phyloP scores from a whole-genome alignment of 2,329 filamentous ascomycete genomes.

The Ophiognomonia clavigignenti-juglandacearum region DNA sequence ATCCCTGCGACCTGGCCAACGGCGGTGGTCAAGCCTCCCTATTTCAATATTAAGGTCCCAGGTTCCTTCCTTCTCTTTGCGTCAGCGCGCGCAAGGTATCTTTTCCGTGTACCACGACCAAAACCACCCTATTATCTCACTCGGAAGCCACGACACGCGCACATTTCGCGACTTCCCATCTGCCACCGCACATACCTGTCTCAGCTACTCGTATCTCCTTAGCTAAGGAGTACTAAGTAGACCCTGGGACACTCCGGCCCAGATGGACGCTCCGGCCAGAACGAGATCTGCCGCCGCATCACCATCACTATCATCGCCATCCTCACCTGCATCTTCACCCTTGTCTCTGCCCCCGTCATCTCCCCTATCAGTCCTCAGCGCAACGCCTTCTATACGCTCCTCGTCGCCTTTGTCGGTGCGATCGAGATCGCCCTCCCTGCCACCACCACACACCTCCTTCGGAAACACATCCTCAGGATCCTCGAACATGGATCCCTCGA shows the following conservation, averaged over 20 bases:
- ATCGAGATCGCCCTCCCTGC: conserved; percentile 47
- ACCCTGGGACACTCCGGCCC: no score
- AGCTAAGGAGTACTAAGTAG: no score
- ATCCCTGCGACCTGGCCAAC: neutral
- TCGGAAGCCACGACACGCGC: conserved; percentile 6
- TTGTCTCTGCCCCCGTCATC: conserved; percentile 52
- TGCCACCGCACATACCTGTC: neutral
- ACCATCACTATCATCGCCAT: no score
- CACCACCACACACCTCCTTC: conserved; percentile 23
- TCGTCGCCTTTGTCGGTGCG: conserved; percentile 53
- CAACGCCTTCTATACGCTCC: conserved; percentile 38
- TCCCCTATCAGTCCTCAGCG: conserved; percentile 50
- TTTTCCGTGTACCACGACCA: no score
- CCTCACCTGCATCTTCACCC: no score
- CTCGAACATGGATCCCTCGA: conserved; percentile 30
- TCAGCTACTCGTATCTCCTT: no score
- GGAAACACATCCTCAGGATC: conserved; percentile 21
- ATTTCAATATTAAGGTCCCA: neutral
- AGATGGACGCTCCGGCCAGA: conserved; percentile 9
- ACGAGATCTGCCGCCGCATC: no score
- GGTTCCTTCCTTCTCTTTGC: conserved; percentile 1
- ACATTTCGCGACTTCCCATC: neutral
- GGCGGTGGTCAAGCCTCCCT: neutral
- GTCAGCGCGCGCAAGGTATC: neutral
- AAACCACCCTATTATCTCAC: no score